Evolutionary conservation across 2,329 filamentous ascomycete genomes (phyloP), one percentile per base, ranked within the genome.

Genomic region (Fusarium succisae): DNA sequence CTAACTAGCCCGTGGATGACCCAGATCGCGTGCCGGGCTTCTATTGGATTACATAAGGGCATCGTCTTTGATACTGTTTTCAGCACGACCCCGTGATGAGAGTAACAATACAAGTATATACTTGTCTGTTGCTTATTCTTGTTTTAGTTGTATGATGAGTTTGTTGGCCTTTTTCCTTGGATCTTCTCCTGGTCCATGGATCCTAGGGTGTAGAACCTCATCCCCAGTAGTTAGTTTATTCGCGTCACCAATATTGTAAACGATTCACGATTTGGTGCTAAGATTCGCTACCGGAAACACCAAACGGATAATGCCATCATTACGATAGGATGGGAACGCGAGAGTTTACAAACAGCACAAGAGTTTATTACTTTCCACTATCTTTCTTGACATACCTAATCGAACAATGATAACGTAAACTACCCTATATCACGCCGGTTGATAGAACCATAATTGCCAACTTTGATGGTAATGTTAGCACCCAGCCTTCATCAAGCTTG

Each of bases 21-120:
- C 68, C 24, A 60, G 67, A 70, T 53, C 68, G 54, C 67, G 68
- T 70, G 68, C 54, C 39, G 15, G 43, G n/a, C 39, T 70, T 50
- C 47, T 59, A 70, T 66, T 70, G 68, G 68, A 70, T 70, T 66
- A 70, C 68, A 70, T 71, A 70, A 70, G 65, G 59, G 43, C 41
- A 55, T 61, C 22, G 26, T 35, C 35, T 45, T 41, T 50, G 48
- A 32, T 28, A 55, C 43, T 61, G 54, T 50, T 66, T 70, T 71
- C 38, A 37, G 28, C 26, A 55, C 60, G 48, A 61, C 48, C 68
- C 65, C 66, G 48, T 71, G 66, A 66, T 35, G 18, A 47, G 11
- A 30, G 65, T 44, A 48, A 63, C 38, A 38, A 55, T 54, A 11
- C 28, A 38, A 38, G n/a, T 32, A 39, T 37, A n/a, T n/a, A n/a